Conservation (phyloP, 805 yeast species). For the Monosporozyma aquatica region DNA sequence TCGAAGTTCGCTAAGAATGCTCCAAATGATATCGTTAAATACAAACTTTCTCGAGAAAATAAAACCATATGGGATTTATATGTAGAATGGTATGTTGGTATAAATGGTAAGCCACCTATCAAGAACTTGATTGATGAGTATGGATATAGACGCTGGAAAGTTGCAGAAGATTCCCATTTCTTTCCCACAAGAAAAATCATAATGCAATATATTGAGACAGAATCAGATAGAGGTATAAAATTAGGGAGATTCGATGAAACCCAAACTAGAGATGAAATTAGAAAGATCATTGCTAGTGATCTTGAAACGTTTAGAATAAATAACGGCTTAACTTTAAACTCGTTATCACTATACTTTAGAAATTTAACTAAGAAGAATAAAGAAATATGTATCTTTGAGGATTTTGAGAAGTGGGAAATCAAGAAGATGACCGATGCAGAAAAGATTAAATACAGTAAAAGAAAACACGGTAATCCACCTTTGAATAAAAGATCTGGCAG, state of each 20-base stretch:
- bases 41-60: slow-evolving; percentile 31
- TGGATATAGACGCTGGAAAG: slow-evolving; percentile 34
- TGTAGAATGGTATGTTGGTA: slow-evolving; percentile 32
- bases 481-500: too few species aligned
- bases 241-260: slow-evolving; percentile 25
- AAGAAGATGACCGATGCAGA: slow-evolving; percentile 27
- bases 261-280: slow-evolving; percentile 26
- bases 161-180: slow-evolving; percentile 32
- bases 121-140: slow-evolving; percentile 27
- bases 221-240: slow-evolving; percentile 27
- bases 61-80: slow-evolving; percentile 32
- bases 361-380: slow-evolving; percentile 23
- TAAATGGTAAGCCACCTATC: slow-evolving; percentile 28
- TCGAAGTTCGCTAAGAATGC: slow-evolving; percentile 5
- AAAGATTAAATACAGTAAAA: slow-evolving; percentile 25
- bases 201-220: slow-evolving; percentile 32
- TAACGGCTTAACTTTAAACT: slow-evolving; percentile 29
- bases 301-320: slow-evolving; percentile 29
- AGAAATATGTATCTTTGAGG: slow-evolving; percentile 27
- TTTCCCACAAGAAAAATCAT: slow-evolving; percentile 33
- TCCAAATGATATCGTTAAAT: slow-evolving; percentile 27
- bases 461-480: slow-evolving; percentile 20
- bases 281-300: slow-evolving; percentile 29
- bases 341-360: slow-evolving; percentile 28
- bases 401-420: slow-evolving; percentile 27